Evolutionary conservation across 164 flowering plant genomes (phyloP).

Genomic region (Chloranthus sessilifolius): DNA sequence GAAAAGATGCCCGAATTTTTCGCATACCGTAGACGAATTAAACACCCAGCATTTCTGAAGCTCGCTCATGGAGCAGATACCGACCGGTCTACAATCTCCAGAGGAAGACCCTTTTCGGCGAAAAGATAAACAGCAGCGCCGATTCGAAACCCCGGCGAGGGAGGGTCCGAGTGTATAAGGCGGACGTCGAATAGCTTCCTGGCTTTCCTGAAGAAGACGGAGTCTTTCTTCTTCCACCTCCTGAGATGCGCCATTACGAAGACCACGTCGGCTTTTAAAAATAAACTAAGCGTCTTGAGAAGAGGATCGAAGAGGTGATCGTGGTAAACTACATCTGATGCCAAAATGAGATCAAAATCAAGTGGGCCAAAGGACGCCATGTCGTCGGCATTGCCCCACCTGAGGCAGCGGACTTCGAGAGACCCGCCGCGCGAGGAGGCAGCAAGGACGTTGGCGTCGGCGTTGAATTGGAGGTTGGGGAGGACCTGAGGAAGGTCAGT

Average conservation of each 20-base stretch:
- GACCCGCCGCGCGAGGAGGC: slow-evolving; percentile 34
- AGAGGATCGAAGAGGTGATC: slow-evolving; percentile 80
- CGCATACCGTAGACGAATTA: too few species aligned
- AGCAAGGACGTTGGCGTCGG: slow-evolving; percentile 33
- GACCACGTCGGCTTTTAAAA: slow-evolving; percentile 25
- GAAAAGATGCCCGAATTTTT: too few species aligned
- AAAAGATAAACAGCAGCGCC: slow-evolving; percentile 81
- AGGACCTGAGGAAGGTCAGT: slow-evolving; percentile 86
- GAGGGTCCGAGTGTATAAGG: slow-evolving; percentile 39
- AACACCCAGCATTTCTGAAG: too few species aligned
- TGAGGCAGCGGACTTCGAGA: slow-evolving; percentile 44
- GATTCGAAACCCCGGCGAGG: slow-evolving; percentile 44
- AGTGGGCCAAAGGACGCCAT: slow-evolving; percentile 34
- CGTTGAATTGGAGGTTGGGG: slow-evolving; percentile 67
- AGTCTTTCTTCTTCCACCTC: slow-evolving; percentile 94
- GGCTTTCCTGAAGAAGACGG: slow-evolving; percentile 55
- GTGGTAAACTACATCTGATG: slow-evolving; percentile 84
- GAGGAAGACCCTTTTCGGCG: slow-evolving; percentile 4
- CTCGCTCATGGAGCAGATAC: too few species aligned
- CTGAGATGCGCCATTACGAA: slow-evolving; percentile 78
- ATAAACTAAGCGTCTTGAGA: slow-evolving; percentile 44
- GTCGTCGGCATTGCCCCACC: slow-evolving; percentile 69
- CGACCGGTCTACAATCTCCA: too few species aligned
- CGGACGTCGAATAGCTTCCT: slow-evolving; percentile 52
- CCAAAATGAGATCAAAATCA: slow-evolving; percentile 51